These are phyloP conservation scores for Candida sithepensis DNA, from an alignment of 805 yeast genomes.

Conservation along the genomic window DNA sequence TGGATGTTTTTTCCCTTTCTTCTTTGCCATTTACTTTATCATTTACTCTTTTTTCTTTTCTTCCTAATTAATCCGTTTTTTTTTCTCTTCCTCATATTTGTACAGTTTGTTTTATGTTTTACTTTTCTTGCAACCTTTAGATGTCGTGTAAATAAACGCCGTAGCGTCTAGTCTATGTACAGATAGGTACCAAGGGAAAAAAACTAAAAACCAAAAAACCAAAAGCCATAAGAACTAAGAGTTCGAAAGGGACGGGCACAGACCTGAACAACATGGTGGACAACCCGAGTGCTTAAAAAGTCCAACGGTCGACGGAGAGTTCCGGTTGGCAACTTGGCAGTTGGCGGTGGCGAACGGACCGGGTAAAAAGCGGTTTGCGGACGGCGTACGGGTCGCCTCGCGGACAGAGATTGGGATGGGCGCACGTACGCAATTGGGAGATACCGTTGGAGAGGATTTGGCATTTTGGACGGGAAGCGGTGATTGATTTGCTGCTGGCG, in stretches of 20 bases:
- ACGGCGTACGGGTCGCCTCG: not conserved
- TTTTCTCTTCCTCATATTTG: not conserved
- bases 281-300: too few species aligned
- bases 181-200: too few species aligned
- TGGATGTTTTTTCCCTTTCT: not conserved
- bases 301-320: too few species aligned
- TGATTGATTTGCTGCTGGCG: not conserved
- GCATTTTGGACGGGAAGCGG: not conserved
- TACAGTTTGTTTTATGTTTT: not conserved
- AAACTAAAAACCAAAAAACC: too few species aligned
- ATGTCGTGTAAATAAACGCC: not conserved
- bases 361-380: not conserved
- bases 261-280: too few species aligned
- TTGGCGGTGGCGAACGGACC: not conserved
- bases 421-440: not conserved
- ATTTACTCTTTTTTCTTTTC: not conserved
- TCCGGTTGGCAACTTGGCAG: too few species aligned
- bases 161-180: not conserved
- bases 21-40: not conserved
- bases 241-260: too few species aligned
- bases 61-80: not conserved
- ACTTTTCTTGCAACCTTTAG: not conserved
- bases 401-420: not conserved
- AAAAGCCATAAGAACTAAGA: too few species aligned
- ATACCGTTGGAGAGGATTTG: not conserved